Evolutionary conservation across 352 stramenopile species (phyloP).

Genomic region (Phytophthora fragariae): DNA sequence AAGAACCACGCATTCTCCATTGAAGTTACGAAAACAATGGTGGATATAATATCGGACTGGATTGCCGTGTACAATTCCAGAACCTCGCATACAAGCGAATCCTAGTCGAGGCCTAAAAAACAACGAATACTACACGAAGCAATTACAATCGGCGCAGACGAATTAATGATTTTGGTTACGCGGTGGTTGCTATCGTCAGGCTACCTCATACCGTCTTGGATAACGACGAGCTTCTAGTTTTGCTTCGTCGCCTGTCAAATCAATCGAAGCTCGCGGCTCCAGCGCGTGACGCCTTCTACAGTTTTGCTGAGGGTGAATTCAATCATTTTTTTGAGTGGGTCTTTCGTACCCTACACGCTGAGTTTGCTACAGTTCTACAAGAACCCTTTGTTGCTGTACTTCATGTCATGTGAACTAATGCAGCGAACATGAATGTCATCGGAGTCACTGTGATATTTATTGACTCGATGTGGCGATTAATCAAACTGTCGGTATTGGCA

Average conservation of each 20-base stretch:
- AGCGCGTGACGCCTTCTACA: not conserved
- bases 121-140: not conserved
- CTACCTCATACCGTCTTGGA: not conserved
- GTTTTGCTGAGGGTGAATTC: not conserved
- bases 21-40: not conserved
- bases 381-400: not conserved
- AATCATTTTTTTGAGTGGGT: not conserved
- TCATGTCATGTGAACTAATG: too few relatives aligned
- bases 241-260: not conserved
- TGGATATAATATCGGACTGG: not conserved
- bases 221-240: not conserved
- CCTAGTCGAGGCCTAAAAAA: too few relatives aligned
- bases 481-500: too few relatives aligned
- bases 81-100: not conserved
- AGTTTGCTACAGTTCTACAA: not conserved
- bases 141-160: not conserved
- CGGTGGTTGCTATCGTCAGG: not conserved
- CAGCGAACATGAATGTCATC: too few relatives aligned
- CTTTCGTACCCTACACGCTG: not conserved
- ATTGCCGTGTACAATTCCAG: not conserved
- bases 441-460: too few relatives aligned
- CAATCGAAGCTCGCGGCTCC: not conserved
- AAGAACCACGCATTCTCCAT: not conserved
- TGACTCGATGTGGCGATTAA: too few relatives aligned
- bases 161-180: not conserved